A percentile compares a stretch with the other conserved stretches of the same genome.
Evolutionary conservation across 495 filamentous ascomycete genomes (phyloP).

Genomic region (Neurospora sublineolata): DNA sequence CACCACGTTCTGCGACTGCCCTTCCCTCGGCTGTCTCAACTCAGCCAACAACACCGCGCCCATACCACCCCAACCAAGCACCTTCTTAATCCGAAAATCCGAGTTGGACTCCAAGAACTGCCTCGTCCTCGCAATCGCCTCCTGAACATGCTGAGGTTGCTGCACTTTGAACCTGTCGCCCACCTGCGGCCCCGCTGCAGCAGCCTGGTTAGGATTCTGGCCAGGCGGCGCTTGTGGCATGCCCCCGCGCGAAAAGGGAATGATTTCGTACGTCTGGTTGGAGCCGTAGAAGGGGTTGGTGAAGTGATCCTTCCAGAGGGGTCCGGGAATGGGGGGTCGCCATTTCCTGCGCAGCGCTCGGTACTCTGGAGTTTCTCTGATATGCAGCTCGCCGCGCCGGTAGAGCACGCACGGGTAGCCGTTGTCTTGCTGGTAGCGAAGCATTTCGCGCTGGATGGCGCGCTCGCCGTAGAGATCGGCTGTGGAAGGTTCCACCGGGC

Average conservation of each 20-base stretch:
- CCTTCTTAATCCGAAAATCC: not conserved
- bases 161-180: not conserved
- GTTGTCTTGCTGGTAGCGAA: not conserved
- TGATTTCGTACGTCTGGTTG: not conserved
- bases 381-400: not conserved
- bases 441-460: not conserved
- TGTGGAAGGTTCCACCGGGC: not conserved
- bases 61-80: not conserved
- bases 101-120: not conserved
- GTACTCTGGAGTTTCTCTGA: not conserved
- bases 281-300: not conserved
- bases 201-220: not conserved
- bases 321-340: not conserved
- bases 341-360: not conserved
- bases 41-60: not conserved
- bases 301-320: not conserved
- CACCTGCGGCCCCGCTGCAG: not conserved
- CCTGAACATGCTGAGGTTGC: not conserved
- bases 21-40: not conserved
- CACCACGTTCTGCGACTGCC: not conserved
- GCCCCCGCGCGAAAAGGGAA: not conserved
- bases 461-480: not conserved
- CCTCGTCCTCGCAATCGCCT: not conserved
- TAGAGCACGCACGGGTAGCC: not conserved
- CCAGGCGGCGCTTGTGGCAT: not conserved